Evolutionary conservation across 345 rosid species (phyloP), one percentile per base, ranked within the genome.

Genomic region (Cochlearia excelsa): DNA sequence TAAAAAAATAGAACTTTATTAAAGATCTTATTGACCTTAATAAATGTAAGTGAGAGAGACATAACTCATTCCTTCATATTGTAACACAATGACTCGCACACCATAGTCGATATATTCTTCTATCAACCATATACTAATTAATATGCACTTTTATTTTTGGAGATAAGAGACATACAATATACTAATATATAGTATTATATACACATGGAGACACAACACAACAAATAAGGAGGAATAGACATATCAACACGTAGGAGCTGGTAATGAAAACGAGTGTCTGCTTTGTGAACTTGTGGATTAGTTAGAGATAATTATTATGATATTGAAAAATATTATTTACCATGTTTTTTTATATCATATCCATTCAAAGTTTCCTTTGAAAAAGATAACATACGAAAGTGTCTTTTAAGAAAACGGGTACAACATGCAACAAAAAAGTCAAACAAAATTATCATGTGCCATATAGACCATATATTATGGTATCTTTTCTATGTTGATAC

Each of bases 241-340:
- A 51, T 51, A 56, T 56, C 42, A 46, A 26, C 68, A 69, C 35
- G 23, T 16, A 16, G 23, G 52, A 61, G 56, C 56, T 54, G 73
- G 50, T 55, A 1, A 44, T 42, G 46, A 62, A 48, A 70, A 70
- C 8, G 57, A 62, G 57, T 54, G 63, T 52, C 58, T 61, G 44
- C 54, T 42, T 62, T 42, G 28, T 55, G 52, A 59, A 51, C 46
- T 51, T 51, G 54, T 51, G 68, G 62, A 47, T 63, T 70, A 48
- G 63, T 55, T 70, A 62, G 35, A 63, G 62, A 62, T 56, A 70
- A 70, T 70, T 61, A 70, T 67, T 28, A 48, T 33, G 41, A 1
- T 51, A 34, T 43, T 70, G 64, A 63, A 63, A 29, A 62, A 28
- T 63, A 59, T 5, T 33, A 29, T 55, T 8, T 8, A 26, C 26